phyloP scores from a whole-genome alignment of 2,329 filamentous ascomycete genomes.

The Fusarium sp. region DNA sequence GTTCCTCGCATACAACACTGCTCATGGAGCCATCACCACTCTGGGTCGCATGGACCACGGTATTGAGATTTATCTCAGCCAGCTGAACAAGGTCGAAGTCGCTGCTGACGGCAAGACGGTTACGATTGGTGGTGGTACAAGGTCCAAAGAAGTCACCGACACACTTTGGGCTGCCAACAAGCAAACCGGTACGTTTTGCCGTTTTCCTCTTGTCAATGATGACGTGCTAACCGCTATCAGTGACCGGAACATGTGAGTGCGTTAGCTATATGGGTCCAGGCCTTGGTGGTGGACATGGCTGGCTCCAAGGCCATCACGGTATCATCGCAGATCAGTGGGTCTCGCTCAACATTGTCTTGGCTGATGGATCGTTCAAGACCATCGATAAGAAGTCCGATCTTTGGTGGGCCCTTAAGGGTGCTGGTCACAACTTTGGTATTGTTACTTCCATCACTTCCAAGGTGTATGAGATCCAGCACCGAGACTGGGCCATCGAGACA shows the following conservation, averaged over 20 bases:
- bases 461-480: slow-evolving; percentile 42
- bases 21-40: slow-evolving; percentile 60
- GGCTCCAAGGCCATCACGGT: slow-evolving; percentile 44
- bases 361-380: slow-evolving; percentile 40
- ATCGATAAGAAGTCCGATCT: slow-evolving; percentile 42
- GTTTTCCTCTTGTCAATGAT: too few relatives aligned
- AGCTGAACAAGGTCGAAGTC: slow-evolving; percentile 55
- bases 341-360: slow-evolving; percentile 45
- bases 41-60: slow-evolving; percentile 59
- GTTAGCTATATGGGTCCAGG: slow-evolving; percentile 44
- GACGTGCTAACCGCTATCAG: not conserved
- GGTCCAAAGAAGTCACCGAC: slow-evolving; percentile 57
- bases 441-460: slow-evolving; percentile 45
- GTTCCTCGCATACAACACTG: slow-evolving; percentile 62
- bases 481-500: slow-evolving; percentile 45
- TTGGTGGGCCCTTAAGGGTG: slow-evolving; percentile 49
- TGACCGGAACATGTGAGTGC: slow-evolving; percentile 40
- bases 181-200: slow-evolving; percentile 52
- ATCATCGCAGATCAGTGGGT: slow-evolving; percentile 48
- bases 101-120: slow-evolving; percentile 54
- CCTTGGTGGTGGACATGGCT: slow-evolving; percentile 46
- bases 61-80: slow-evolving; percentile 59
- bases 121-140: slow-evolving; percentile 58
- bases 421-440: slow-evolving; percentile 49
- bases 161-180: slow-evolving; percentile 60